A percentile compares a stretch with the other conserved stretches of the same genome.
Conservation (phyloP, 2,329 filamentous ascomycete species). For the Cytospora piceae region DNA sequence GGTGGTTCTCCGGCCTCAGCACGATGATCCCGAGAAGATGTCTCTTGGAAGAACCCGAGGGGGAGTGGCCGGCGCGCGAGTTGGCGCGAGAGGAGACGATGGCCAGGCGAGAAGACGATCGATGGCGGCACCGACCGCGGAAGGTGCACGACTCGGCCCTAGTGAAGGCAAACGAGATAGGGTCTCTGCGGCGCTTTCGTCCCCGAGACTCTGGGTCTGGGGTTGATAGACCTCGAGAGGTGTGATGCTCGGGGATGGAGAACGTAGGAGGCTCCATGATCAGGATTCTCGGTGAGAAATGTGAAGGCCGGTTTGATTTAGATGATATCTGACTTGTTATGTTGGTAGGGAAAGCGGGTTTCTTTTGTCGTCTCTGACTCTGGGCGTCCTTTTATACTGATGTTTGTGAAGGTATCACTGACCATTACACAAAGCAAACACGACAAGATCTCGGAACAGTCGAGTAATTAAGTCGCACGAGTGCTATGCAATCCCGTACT, state of each 20-base stretch:
- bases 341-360: neutral
- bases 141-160: slow-evolving; percentile 44
- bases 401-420: neutral
- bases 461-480: slow-evolving; percentile 18
- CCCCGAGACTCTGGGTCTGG: slow-evolving; percentile 43
- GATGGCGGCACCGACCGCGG: slow-evolving; percentile 46
- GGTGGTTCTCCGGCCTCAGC: slow-evolving; percentile 36
- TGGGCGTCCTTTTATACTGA: neutral
- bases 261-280: slow-evolving; percentile 20
- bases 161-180: slow-evolving; percentile 34
- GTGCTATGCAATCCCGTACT: slow-evolving; percentile 13
- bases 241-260: slow-evolving; percentile 7
- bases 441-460: slow-evolving; percentile 7
- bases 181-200: slow-evolving; percentile 43
- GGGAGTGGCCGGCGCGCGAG: slow-evolving; percentile 34
- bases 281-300: neutral
- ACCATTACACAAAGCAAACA: neutral
- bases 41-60: slow-evolving; percentile 39
- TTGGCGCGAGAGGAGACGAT: slow-evolving; percentile 34
- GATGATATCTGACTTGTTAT: neutral
- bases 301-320: neutral
- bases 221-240: slow-evolving; percentile 35
- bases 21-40: slow-evolving; percentile 40
- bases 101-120: slow-evolving; percentile 42
- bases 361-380: neutral